phyloP scores from a whole-genome alignment of 140 eudicot genomes.

The Oenanthe javanica region DNA sequence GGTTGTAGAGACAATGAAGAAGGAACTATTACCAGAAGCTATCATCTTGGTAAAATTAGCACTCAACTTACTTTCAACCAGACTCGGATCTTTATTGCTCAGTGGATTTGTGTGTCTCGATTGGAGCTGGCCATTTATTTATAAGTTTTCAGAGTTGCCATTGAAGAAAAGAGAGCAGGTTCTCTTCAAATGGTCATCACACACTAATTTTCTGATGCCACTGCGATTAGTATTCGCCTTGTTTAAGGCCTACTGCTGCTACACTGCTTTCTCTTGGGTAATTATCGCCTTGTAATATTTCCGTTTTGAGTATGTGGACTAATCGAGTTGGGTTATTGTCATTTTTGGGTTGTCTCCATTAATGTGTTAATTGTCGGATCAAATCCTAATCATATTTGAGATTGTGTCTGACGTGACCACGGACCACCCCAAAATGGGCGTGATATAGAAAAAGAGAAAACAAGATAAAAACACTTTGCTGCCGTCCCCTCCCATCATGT shows the following conservation, averaged over 20 bases:
- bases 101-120: conserved; percentile 67
- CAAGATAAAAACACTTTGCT: background rate
- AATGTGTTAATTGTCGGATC: no score
- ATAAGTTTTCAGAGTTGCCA: conserved; percentile 52
- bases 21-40: conserved; percentile 46
- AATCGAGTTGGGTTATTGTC: no score
- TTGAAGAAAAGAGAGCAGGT: conserved; percentile 55
- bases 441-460: background rate
- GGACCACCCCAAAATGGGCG: background rate
- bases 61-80: conserved; percentile 55
- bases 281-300: background rate
- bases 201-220: conserved; percentile 27
- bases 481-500: background rate
- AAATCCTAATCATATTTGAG: background rate
- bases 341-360: background rate
- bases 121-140: conserved; percentile 77
- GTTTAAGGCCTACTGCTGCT: conserved; percentile 45
- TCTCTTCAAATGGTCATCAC: conserved; percentile 67
- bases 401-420: background rate
- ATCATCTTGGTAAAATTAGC: conserved; percentile 24
- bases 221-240: conserved; percentile 41
- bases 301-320: no score
- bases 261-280: conserved; percentile 55
- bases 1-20: conserved; percentile 38
- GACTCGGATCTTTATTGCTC: conserved; percentile 64